Conservation (phyloP, 2,329 filamentous ascomycete genomes). For the Paradendryphiella salina region DNA sequence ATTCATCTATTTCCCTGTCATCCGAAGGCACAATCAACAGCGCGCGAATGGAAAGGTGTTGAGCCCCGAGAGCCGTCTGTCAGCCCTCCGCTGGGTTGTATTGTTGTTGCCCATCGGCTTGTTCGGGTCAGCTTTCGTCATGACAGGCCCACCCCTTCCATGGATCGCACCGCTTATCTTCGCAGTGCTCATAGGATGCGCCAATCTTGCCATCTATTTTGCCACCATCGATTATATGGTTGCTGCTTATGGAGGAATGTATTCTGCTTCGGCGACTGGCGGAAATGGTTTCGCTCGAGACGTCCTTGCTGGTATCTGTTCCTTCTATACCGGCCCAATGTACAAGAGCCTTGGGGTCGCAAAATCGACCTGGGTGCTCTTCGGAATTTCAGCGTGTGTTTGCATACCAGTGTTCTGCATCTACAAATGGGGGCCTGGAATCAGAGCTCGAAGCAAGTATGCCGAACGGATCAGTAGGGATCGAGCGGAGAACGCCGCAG, state of each 20-base stretch:
- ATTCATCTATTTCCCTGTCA: slow-evolving; percentile 59
- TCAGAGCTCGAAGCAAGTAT: slow-evolving; percentile 49
- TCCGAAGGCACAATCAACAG: slow-evolving; percentile 54
- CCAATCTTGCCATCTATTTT: slow-evolving; percentile 72
- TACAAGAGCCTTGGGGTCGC: slow-evolving; percentile 34
- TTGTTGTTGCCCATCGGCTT: slow-evolving; percentile 67
- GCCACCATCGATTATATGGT: slow-evolving; percentile 80
- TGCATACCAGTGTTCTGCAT: slow-evolving; percentile 60
- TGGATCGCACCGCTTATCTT: slow-evolving; percentile 62
- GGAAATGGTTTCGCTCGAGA: slow-evolving; percentile 76
- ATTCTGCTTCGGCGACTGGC: slow-evolving; percentile 74
- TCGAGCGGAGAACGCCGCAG: slow-evolving; percentile 20
- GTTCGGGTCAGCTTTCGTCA: slow-evolving; percentile 66
- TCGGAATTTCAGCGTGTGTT: slow-evolving; percentile 54
- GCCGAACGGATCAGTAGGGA: slow-evolving; percentile 30
- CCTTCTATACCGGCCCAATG: slow-evolving; percentile 55
- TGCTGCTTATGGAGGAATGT: slow-evolving; percentile 67
- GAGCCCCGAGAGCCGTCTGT: slow-evolving; percentile 67
- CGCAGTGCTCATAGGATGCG: slow-evolving; percentile 63
- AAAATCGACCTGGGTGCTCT: slow-evolving; percentile 50
- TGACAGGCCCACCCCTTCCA: slow-evolving; percentile 63
- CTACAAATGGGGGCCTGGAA: slow-evolving; percentile 58
- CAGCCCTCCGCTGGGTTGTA: slow-evolving; percentile 65
- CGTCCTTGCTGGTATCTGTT: slow-evolving; percentile 71
- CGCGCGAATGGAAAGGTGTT: slow-evolving; percentile 52